A percentile compares a stretch with the other conserved stretches of the same genome.
Evolutionary conservation across 768 basidiomycete genomes (phyloP).

Genomic region (Paxillus rubicundulus): DNA sequence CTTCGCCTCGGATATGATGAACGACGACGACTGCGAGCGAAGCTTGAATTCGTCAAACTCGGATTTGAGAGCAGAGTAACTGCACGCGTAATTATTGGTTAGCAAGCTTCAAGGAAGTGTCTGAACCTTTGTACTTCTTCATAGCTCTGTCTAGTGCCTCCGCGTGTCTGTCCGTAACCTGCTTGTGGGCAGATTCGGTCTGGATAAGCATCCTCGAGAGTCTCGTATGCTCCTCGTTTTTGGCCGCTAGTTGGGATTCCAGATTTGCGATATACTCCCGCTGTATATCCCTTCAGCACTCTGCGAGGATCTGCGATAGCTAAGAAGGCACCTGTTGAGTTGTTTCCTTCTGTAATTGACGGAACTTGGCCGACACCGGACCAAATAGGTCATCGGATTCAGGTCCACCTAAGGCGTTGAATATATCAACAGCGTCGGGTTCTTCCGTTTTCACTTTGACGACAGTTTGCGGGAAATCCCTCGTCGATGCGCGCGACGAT

Average conservation of each 20-base stretch:
- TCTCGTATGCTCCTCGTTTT: conserved; percentile 9
- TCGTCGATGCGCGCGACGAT: background rate
- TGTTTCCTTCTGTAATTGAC: conserved; percentile 10
- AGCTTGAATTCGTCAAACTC: conserved; percentile 28
- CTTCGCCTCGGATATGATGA: conserved; percentile 23
- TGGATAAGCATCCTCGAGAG: conserved; percentile 16
- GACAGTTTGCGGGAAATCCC: conserved; percentile 7
- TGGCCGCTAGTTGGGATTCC: conserved; percentile 17
- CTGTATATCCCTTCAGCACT: conserved; percentile 7
- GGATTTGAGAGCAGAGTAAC: conserved; percentile 30
- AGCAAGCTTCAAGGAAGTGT: background rate
- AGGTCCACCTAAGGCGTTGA: background rate
- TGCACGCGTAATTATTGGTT: conserved; percentile 8
- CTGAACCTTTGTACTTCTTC: conserved; percentile 16
- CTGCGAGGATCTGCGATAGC: background rate
- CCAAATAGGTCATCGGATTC: conserved; percentile 4
- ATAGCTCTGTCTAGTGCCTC: conserved; percentile 17
- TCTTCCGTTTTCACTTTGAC: conserved; percentile 10
- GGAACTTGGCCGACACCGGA: background rate
- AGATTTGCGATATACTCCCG: conserved; percentile 17
- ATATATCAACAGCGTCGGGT: background rate
- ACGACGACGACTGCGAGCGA: conserved; percentile 20
- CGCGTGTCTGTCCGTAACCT: conserved; percentile 10
- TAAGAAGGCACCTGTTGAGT: conserved; percentile 10
- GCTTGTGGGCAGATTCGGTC: conserved; percentile 13